Evolutionary conservation across 768 basidiomycete species (phyloP).

Genomic region (Kockovaella imperatae): DNA sequence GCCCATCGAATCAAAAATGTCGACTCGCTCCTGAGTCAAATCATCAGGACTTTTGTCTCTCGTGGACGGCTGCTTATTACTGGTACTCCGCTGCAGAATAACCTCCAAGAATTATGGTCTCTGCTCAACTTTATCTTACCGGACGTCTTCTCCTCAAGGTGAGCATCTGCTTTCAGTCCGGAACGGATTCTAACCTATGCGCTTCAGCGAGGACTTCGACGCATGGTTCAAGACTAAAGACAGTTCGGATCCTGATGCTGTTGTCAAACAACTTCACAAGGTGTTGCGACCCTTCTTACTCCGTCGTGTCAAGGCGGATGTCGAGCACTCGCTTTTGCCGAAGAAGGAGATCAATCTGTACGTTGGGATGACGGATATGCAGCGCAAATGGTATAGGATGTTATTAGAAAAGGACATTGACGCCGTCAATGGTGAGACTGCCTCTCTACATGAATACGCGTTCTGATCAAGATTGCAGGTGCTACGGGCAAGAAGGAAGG

Average conservation of each 20-base stretch:
- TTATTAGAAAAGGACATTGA: slow-evolving; percentile 98
- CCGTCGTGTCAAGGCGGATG: slow-evolving; percentile 88
- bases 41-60: slow-evolving; percentile 81
- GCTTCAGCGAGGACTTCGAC: slow-evolving; percentile 71
- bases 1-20: slow-evolving; percentile 99
- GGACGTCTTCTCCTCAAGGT: slow-evolving; percentile 68
- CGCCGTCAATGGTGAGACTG: slow-evolving; percentile 75
- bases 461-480: slow-evolving; percentile 48
- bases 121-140: slow-evolving; percentile 94
- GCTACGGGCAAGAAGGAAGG: slow-evolving; percentile 96
- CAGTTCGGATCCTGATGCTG: slow-evolving; percentile 67
- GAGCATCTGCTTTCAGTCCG: slow-evolving; percentile 1
- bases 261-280: slow-evolving; percentile 94
- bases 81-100: slow-evolving; percentile 94
- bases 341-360: slow-evolving; percentile 99
- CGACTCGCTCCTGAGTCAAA: slow-evolving; percentile 88
- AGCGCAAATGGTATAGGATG: slow-evolving; percentile 88
- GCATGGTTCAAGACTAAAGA: slow-evolving; percentile 85
- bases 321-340: slow-evolving; percentile 89
- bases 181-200: slow-evolving; percentile 1
- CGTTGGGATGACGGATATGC: slow-evolving; percentile 93
- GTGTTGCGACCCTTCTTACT: slow-evolving; percentile 91
- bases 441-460: not conserved
- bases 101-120: slow-evolving; percentile 92
- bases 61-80: slow-evolving; percentile 89